phyloP scores from a whole-genome alignment of 78 protist species.

The Guillardia theta region DNA sequence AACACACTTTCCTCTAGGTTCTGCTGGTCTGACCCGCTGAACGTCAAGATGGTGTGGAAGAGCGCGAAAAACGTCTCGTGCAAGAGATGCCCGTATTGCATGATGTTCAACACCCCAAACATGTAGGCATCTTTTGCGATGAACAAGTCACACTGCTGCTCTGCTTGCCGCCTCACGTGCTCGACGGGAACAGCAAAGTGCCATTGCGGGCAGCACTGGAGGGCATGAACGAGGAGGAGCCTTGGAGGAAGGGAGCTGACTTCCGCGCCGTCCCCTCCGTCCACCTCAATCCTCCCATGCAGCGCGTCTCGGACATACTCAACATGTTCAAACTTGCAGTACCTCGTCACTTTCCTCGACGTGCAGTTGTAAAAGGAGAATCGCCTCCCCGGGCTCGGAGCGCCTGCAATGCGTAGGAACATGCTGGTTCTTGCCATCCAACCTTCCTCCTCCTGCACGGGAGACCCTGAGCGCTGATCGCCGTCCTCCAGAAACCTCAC shows the following conservation, averaged over 20 bases:
- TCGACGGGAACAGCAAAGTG: not conserved
- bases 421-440: no score
- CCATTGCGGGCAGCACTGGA: not conserved
- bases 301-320: no score
- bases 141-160: not conserved
- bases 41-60: slow-evolving; percentile 12
- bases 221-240: not conserved
- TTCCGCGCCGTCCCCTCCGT: no score
- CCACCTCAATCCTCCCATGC: no score
- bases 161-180: not conserved
- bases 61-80: not conserved
- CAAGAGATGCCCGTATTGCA: not conserved
- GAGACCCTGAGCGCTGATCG: no score
- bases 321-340: no score
- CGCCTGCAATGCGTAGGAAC: no score
- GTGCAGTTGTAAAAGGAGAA: no score
- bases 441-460: no score
- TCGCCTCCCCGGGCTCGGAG: no score
- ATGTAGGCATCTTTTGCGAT: not conserved
- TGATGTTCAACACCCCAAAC: not conserved
- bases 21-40: not conserved
- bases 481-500: no score
- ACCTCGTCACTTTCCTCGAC: no score
- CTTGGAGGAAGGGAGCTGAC: not conserved
- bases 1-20: not conserved